Evolutionary conservation across 495 filamentous ascomycete genomes (phyloP).

Genomic region (Hypoxylon perforatum): DNA sequence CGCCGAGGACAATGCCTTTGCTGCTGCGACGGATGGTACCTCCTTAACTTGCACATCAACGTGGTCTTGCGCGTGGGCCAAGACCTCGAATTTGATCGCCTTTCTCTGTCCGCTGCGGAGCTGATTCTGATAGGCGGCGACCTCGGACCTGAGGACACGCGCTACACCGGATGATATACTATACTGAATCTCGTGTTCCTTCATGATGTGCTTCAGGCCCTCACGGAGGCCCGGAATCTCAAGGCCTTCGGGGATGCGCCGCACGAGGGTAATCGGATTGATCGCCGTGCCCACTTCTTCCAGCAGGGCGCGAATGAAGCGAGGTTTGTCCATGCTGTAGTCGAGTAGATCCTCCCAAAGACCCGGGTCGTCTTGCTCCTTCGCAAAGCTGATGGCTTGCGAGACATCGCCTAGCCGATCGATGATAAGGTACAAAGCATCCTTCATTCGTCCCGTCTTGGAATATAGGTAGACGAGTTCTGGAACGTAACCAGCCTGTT

Average conservation of each 20-base stretch:
- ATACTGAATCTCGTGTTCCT: slow-evolving; percentile 92
- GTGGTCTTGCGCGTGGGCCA: slow-evolving; percentile 54
- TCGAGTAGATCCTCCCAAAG: slow-evolving; percentile 95
- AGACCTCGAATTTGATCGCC: slow-evolving; percentile 89
- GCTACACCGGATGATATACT: slow-evolving; percentile 92
- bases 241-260: slow-evolving; percentile 88
- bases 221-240: slow-evolving; percentile 90
- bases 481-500: slow-evolving; percentile 78
- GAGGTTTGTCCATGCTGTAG: slow-evolving; percentile 96
- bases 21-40: slow-evolving; percentile 8
- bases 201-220: slow-evolving; percentile 84
- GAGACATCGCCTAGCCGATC: slow-evolving; percentile 86
- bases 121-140: slow-evolving; percentile 81
- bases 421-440: slow-evolving; percentile 90
- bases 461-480: slow-evolving; percentile 94
- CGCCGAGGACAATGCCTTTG: slow-evolving; percentile 29
- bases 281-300: slow-evolving; percentile 94
- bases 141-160: slow-evolving; percentile 85
- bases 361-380: slow-evolving; percentile 87
- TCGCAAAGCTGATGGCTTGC: slow-evolving; percentile 92
- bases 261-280: slow-evolving; percentile 87
- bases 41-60: slow-evolving; percentile 53
- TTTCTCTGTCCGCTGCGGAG: slow-evolving; percentile 79
- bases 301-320: slow-evolving; percentile 90
- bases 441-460: slow-evolving; percentile 92